A percentile compares a stretch with the other conserved stretches of the same genome.
These are phyloP conservation scores for Fusarium sp. DNA, from an alignment of 2,329 filamentous ascomycete genomes.

Conservation along the genomic window DNA sequence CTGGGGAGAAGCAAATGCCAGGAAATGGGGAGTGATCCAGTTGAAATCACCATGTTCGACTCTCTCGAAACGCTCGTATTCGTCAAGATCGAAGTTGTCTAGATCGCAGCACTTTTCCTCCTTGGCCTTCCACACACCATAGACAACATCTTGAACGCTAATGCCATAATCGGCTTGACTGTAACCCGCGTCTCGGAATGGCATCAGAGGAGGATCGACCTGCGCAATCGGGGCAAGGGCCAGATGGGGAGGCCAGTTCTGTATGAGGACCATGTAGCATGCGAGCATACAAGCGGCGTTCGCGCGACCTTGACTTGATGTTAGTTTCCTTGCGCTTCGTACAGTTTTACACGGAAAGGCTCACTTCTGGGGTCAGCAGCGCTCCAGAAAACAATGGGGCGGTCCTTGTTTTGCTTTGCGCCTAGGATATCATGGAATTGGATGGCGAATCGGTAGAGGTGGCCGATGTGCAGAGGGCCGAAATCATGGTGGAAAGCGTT, in stretches of 20 bases:
- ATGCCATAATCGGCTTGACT: slow-evolving; percentile 97
- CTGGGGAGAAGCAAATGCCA: slow-evolving; percentile 96
- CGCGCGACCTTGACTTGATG: slow-evolving; percentile 70
- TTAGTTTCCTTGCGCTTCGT: slow-evolving; percentile 21
- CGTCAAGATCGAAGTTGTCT: slow-evolving; percentile 93
- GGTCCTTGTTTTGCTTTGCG: slow-evolving; percentile 87
- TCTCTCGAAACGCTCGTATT: slow-evolving; percentile 95
- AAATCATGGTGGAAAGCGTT: slow-evolving; percentile 99
- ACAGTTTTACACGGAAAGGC: slow-evolving; percentile 47
- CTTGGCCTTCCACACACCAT: slow-evolving; percentile 98
- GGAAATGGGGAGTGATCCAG: slow-evolving; percentile 95
- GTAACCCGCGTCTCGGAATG: slow-evolving; percentile 97
- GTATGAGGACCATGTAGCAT: slow-evolving; percentile 98
- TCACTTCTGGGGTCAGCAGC: slow-evolving; percentile 88
- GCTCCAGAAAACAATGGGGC: slow-evolving; percentile 96
- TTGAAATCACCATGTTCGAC: slow-evolving; percentile 99
- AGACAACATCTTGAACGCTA: slow-evolving; percentile 96
- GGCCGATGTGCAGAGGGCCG: slow-evolving; percentile 95
- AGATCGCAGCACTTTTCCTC: slow-evolving; percentile 92
- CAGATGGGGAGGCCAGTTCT: slow-evolving; percentile 96
- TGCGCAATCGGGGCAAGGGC: slow-evolving; percentile 96
- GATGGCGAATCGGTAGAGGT: slow-evolving; percentile 95
- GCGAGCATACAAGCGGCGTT: slow-evolving; percentile 96
- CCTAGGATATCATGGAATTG: slow-evolving; percentile 95
- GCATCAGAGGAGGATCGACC: slow-evolving; percentile 97